Evolutionary conservation across 2,329 filamentous ascomycete species (phyloP).

Genomic region (Paecilomyces sp.): DNA sequence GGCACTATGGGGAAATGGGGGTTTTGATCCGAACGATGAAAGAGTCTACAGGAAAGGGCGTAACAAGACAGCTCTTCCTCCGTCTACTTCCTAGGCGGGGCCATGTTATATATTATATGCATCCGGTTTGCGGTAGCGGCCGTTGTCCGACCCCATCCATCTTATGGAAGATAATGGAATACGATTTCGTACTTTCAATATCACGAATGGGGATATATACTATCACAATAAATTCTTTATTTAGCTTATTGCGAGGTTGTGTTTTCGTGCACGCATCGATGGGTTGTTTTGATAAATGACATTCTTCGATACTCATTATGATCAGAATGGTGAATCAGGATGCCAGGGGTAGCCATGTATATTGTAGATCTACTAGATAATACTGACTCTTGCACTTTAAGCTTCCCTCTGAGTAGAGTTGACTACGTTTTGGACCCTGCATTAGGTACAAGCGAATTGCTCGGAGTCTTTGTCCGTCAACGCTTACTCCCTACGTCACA

Average conservation of each 20-base stretch:
- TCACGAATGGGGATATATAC: neutral
- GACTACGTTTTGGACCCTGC: too few species aligned
- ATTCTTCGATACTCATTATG: too few species aligned
- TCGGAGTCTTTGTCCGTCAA: neutral
- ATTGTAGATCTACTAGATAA: too few species aligned
- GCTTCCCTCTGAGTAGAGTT: too few species aligned
- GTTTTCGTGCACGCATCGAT: too few species aligned
- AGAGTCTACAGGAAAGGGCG: conserved; percentile 82
- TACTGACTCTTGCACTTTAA: too few species aligned
- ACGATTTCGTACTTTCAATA: neutral
- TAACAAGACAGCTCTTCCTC: conserved; percentile 14
- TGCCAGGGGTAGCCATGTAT: too few species aligned
- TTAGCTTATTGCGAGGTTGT: neutral
- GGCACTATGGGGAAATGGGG: conserved; percentile 90
- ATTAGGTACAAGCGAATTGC: neutral
- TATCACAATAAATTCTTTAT: neutral
- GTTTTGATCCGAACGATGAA: conserved; percentile 85
- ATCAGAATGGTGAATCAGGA: too few species aligned
- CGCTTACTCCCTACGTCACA: neutral
- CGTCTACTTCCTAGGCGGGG: neutral
- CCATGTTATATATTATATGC: neutral
- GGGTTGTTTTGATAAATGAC: too few species aligned
- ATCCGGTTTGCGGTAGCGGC: neutral
- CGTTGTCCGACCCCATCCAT: neutral
- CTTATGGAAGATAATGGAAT: neutral